These are phyloP conservation scores for Brassica nigra DNA, from an alignment of 345 rosid species.

Conservation along the genomic window DNA sequence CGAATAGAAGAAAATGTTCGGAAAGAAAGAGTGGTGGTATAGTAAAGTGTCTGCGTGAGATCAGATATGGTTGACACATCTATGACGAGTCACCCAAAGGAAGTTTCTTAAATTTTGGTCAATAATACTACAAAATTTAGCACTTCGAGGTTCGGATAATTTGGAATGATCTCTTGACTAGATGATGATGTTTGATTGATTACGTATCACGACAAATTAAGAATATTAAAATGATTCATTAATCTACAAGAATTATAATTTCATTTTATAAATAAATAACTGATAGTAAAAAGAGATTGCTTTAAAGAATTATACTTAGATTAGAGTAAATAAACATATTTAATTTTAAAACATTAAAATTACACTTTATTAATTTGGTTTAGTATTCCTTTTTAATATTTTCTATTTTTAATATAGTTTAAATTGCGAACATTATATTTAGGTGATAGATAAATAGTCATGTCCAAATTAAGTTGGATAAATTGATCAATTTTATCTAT, in stretches of 20 bases:
- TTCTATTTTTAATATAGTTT: neutral
- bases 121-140: constrained; percentile 26
- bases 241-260: neutral
- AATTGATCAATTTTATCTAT: constrained; percentile 15
- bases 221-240: neutral
- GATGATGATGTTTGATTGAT: neutral
- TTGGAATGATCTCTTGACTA: neutral
- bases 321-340: neutral
- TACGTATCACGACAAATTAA: neutral
- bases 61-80: neutral
- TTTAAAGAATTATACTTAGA: neutral
- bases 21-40: constrained; percentile 4
- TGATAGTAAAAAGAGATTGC: neutral
- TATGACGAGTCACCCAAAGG: neutral
- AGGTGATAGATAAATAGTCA: constrained; percentile 12
- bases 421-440: constrained; percentile 13
- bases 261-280: neutral
- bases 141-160: neutral
- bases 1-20: neutral
- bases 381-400: neutral
- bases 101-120: constrained; percentile 18
- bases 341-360: neutral
- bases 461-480: constrained; percentile 24
- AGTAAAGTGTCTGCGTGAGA: constrained; percentile 7
- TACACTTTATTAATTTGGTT: neutral